Evolutionary conservation across 2,329 filamentous ascomycete species (phyloP).

Genomic region (Arachnopeziza araneosa): DNA sequence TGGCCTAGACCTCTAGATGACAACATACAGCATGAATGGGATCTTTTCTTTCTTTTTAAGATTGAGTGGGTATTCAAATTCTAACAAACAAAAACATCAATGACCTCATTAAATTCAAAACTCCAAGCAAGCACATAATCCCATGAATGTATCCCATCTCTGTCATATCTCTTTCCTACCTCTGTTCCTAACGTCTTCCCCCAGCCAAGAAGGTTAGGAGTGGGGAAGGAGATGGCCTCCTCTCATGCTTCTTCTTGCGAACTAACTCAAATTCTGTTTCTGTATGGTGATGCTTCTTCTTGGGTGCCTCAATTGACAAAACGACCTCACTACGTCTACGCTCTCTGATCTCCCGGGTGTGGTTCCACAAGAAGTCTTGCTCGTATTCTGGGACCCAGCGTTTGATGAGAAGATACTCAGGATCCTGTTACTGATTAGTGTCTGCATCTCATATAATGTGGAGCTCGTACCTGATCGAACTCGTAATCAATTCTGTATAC

Average conservation of each 20-base stretch:
- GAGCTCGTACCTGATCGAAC: constrained; percentile 45
- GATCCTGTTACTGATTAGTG: constrained; percentile 48
- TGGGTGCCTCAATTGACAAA: constrained; percentile 19
- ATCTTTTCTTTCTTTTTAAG: not conserved
- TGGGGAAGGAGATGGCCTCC: constrained; percentile 26
- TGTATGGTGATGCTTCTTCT: constrained; percentile 21
- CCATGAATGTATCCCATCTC: constrained; percentile 2
- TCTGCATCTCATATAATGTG: not conserved
- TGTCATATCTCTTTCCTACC: constrained; percentile 1
- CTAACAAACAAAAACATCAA: constrained; percentile 1
- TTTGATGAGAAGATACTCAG: constrained; percentile 67
- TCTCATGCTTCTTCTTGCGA: constrained; percentile 27
- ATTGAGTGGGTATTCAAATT: constrained; percentile 22
- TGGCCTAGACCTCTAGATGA: too few relatives aligned
- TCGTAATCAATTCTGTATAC: constrained; percentile 53
- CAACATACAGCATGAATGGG: too few relatives aligned
- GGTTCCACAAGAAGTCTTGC: constrained; percentile 66
- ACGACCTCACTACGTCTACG: constrained; percentile 15
- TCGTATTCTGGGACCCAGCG: constrained; percentile 66
- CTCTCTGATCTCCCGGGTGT: constrained; percentile 52
- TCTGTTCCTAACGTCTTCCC: constrained; percentile 11
- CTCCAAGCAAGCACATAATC: not conserved
- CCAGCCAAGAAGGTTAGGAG: constrained; percentile 29
- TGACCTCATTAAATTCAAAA: not conserved
- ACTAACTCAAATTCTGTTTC: constrained; percentile 28